phyloP scores from a whole-genome alignment of 805 yeast species.

The Wickerhamomyces sydowiorum region DNA sequence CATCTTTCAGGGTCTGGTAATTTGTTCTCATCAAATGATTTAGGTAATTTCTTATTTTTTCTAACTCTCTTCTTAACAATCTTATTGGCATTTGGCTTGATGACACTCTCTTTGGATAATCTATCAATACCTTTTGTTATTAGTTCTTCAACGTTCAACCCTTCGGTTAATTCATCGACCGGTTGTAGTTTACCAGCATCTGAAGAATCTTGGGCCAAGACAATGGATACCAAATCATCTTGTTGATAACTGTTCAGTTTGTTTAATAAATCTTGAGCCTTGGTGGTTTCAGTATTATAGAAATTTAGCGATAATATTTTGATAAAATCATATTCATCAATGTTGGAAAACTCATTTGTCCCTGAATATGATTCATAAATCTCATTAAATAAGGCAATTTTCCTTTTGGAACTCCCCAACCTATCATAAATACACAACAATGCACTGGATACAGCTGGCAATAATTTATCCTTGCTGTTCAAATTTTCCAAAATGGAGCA shows the following conservation, averaged over 20 bases:
- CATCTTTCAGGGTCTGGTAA: conserved; percentile 73
- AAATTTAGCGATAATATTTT: conserved; percentile 32
- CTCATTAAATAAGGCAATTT: conserved; percentile 25
- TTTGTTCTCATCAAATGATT: conserved; percentile 32
- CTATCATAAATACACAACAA: conserved; percentile 44
- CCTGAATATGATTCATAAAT: conserved; percentile 21
- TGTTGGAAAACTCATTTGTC: conserved; percentile 6
- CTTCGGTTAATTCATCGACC: conserved; percentile 21
- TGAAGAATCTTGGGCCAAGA: conserved; percentile 20
- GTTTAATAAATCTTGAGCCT: conserved; percentile 7
- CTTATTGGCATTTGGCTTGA: conserved; percentile 9
- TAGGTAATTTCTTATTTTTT: conserved; percentile 31
- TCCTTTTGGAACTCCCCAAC: conserved; percentile 32
- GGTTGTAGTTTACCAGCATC: conserved; percentile 17
- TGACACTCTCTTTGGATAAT: conserved; percentile 9
- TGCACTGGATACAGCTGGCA: conserved; percentile 47
- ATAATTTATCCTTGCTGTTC: conserved; percentile 8
- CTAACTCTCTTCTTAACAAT: conserved; percentile 26
- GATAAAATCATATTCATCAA: conserved; percentile 23
- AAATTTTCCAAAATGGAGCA: conserved; percentile 31
- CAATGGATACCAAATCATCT: conserved; percentile 21
- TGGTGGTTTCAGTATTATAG: conserved; percentile 13
- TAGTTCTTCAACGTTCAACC: conserved; percentile 26
- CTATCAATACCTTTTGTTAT: conserved; percentile 16
- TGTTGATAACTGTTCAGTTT: conserved; percentile 24